Percentiles rank a stretch among this genome's conserved stretches.
Conservation (phyloP, 805 yeast species). For the Candida takata region DNA sequence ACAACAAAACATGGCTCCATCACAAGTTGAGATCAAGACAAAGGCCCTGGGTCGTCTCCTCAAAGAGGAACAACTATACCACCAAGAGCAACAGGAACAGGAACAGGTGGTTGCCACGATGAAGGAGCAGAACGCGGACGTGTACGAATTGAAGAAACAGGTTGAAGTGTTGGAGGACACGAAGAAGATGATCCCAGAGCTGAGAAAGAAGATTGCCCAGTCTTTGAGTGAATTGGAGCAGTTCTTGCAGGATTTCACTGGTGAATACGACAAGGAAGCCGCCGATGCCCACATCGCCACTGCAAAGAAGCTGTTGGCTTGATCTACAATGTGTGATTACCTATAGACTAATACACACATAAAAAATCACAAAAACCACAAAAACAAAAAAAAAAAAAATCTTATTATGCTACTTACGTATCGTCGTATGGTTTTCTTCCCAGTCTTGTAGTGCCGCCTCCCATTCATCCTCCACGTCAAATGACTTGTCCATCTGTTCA, state of each 20-base stretch:
- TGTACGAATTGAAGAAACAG: constrained; percentile 56
- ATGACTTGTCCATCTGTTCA: constrained; percentile 33
- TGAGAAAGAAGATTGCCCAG: constrained; percentile 35
- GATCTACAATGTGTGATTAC: no score
- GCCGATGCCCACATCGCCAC: constrained; percentile 22
- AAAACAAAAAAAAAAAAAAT: not conserved
- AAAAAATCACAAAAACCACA: no score
- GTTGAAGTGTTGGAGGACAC: constrained; percentile 50
- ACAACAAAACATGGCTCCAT: constrained; percentile 48
- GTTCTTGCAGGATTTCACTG: constrained; percentile 31
- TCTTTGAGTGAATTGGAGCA: constrained; percentile 33
- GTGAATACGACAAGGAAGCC: constrained; percentile 25
- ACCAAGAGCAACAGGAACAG: constrained; percentile 52
- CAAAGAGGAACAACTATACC: constrained; percentile 59
- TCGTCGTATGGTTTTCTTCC: constrained; percentile 36
- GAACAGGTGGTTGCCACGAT: constrained; percentile 39
- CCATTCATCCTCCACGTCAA: constrained; percentile 67
- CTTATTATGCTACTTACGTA: constrained; percentile 7
- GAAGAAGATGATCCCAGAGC: constrained; percentile 41
- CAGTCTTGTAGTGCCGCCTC: constrained; percentile 54
- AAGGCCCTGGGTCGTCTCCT: constrained; percentile 61
- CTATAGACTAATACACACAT: no score
- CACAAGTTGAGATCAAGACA: constrained; percentile 62
- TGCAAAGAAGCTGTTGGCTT: constrained; percentile 21
- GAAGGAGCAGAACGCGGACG: constrained; percentile 43